Evolutionary conservation across 1,284 basidiomycete genomes (phyloP).

Genomic region (Flammula alnicola): DNA sequence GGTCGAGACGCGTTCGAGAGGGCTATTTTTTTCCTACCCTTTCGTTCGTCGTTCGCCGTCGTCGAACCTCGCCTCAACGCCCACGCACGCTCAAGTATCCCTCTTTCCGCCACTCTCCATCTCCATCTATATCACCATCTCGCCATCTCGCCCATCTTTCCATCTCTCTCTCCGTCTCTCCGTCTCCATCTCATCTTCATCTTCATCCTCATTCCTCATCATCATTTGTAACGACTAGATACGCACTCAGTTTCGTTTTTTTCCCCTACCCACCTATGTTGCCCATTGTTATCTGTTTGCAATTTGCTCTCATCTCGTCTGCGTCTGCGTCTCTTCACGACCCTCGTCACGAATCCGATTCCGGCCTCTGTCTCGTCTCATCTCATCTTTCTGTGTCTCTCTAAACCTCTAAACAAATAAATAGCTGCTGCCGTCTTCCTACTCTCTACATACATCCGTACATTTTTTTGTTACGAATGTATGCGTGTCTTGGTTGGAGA

Average conservation of each 20-base stretch:
- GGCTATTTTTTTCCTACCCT: not conserved
- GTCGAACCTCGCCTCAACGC: not conserved
- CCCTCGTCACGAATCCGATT: no score
- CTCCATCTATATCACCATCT: no score
- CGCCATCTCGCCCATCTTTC: not conserved
- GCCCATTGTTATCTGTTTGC: constrained; percentile 32
- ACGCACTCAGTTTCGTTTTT: constrained; percentile 47
- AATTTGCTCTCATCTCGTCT: constrained; percentile 20
- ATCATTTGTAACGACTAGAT: constrained; percentile 71
- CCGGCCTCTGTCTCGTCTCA: no score
- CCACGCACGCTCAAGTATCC: not conserved
- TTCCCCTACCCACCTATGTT: constrained; percentile 36
- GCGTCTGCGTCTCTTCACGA: constrained; percentile 19
- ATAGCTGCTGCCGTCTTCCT: no score
- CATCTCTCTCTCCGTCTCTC: constrained; percentile 15
- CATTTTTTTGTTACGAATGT: no score
- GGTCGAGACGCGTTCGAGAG: not conserved
- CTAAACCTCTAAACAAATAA: no score
- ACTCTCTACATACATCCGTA: no score
- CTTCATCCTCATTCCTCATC: constrained; percentile 27
- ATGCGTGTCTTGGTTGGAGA: no score
- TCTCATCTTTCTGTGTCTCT: no score
- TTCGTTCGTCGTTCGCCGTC: not conserved
- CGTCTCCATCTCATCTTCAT: constrained; percentile 23
- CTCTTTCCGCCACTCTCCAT: constrained; percentile 14